Evolutionary conservation across 768 basidiomycete species (phyloP), one percentile per base, ranked within the genome.

Genomic region (Galerina marginata): DNA sequence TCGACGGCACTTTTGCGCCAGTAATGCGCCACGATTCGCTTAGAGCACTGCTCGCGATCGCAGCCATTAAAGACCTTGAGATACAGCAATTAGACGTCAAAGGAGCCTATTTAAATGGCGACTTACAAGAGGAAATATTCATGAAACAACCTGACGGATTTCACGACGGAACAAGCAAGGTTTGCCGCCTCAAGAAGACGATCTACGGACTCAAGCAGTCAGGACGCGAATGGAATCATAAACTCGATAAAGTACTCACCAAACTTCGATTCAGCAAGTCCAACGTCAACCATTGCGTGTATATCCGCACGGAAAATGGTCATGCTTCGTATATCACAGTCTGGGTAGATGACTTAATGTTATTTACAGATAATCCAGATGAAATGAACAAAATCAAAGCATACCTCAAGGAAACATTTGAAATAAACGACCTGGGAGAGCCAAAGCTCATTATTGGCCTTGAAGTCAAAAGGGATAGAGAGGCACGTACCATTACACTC

Each of bases 1-100:
- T 72, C 72, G 53, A 68, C 26, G 67, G 61, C 10, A 74, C 71
- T 0, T 76, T 68, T 53, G 65, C 75, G 3, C 74, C 73, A 0
- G 72, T 75, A 33, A 68, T 73, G 26, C 58, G 70, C 1, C 57
- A 75, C 15, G 69, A 74, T 16, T 69, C 74, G 1, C 58, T 78
- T 7, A 60, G 68, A 0, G 51, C 69, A 0, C 2, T 77, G 0
- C 65, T 83, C 9, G 75, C 78, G 1, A 43, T 81, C 29, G 72
- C 80, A 0, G 77, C 79, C 0, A 9, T 56, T 0, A 47, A 74
- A 6, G 62, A 73, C 29, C 74, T 77, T 56, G 67, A 81, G 10
- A 44, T 84, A 4, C 65, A 78, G 15, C 72, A 67, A 51, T 65
- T 83, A 6, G 79, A 86, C 61, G 74, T 84, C n/a, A 78, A 72